Evolutionary conservation across 2,329 filamentous ascomycete genomes (phyloP).

Genomic region (Aspergillus cejpii): DNA sequence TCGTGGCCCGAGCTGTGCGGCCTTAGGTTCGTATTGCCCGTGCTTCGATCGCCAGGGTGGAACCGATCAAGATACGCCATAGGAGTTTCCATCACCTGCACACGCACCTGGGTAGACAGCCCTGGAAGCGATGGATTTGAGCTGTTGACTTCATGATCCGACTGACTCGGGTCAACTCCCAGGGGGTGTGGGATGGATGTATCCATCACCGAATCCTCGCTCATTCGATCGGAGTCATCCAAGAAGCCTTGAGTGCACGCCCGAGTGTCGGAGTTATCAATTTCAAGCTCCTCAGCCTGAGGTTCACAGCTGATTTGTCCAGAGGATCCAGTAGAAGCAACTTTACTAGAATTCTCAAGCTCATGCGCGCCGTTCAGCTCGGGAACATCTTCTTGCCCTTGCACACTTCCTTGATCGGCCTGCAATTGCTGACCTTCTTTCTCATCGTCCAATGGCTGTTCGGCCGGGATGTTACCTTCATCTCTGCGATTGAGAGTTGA

Average conservation of each 20-base stretch:
- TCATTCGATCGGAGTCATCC: constrained; percentile 17
- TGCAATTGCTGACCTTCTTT: neutral
- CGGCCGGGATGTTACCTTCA: neutral
- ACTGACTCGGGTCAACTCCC: constrained; percentile 19
- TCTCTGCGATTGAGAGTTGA: neutral
- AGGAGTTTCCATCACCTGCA: constrained; percentile 34
- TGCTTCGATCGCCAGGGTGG: constrained; percentile 1
- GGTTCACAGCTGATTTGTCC: neutral
- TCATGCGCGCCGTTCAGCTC: neutral
- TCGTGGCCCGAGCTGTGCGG: constrained; percentile 7
- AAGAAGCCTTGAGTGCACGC: neutral
- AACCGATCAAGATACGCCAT: constrained; percentile 9
- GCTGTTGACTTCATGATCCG: constrained; percentile 18
- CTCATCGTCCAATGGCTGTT: neutral
- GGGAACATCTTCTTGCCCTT: neutral
- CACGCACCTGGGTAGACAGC: constrained; percentile 8
- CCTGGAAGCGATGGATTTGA: constrained; percentile 19
- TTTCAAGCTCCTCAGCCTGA: neutral
- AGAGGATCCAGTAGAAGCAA: neutral
- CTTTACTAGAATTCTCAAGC: neutral
- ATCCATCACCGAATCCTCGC: constrained; percentile 34
- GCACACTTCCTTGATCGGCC: neutral
- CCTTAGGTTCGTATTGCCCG: neutral
- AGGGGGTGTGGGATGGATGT: constrained; percentile 30
- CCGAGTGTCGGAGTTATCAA: neutral